A percentile compares a stretch with the other conserved stretches of the same genome.
Evolutionary conservation across 2,329 filamentous ascomycete genomes (phyloP).

Genomic region (Herpotrichia juniperi): DNA sequence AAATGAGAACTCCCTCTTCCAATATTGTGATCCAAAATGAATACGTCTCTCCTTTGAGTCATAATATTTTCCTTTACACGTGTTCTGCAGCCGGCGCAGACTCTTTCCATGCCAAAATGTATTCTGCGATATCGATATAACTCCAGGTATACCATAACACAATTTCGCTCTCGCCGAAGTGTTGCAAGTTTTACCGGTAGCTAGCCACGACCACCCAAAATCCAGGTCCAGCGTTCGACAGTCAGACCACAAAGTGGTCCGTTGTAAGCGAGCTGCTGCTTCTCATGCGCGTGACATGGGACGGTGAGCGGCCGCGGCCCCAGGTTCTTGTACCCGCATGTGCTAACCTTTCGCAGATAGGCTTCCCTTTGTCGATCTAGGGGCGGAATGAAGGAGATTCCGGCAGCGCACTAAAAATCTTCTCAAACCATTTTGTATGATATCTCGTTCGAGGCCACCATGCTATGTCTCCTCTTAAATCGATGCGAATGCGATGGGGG

Average conservation of each 20-base stretch:
- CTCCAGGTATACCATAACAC: neutral
- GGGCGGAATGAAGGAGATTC: neutral
- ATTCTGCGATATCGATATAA: neutral
- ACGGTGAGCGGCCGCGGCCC: conserved; percentile 7
- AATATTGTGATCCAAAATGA: neutral
- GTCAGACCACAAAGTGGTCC: conserved; percentile 5
- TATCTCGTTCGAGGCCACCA: neutral
- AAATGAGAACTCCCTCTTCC: neutral
- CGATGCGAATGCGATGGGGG: conserved; percentile 3
- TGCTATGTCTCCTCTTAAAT: neutral
- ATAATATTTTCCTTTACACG: neutral
- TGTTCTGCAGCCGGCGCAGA: neutral
- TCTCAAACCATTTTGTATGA: neutral
- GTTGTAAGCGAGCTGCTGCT: conserved; percentile 3
- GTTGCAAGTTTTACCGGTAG: neutral
- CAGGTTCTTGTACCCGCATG: conserved; percentile 4
- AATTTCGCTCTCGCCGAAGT: conserved; percentile 6
- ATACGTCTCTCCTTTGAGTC: neutral
- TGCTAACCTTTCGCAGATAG: neutral
- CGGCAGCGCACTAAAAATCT: neutral
- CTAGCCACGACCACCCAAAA: conserved; percentile 9
- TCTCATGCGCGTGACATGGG: conserved; percentile 9
- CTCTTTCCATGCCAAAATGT: neutral
- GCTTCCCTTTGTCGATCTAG: neutral
- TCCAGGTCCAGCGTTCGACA: conserved; percentile 12